Base-by-base conservation (phyloP, 1,139 yeast genomes). In the Yamadazyma atmosphaerica region DNA sequence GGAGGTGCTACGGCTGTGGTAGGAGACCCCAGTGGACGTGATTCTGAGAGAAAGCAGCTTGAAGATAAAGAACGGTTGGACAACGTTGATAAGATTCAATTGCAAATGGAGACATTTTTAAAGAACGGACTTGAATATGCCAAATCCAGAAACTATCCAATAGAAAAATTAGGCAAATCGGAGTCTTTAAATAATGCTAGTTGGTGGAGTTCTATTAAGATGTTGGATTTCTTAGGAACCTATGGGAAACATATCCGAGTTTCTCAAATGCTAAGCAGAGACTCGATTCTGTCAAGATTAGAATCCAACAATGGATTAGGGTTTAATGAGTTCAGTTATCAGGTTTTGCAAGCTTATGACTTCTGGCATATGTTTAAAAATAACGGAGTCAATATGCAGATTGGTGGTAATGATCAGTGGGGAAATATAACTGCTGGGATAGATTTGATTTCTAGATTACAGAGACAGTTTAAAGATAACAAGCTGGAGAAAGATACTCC, bases 1-100 rank as follows among this genome's bases (percentile, higher is more conserved):
- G 98, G 98, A 8, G 98, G 98, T n/a, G 98, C 98, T 8, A 92
- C 99, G 0, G 98, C 97, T 3, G 78, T 79, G 12, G 96, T 92
- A 1, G 99, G 99, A 4, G 99, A 92, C 59, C 99, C 98, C 2
- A 87, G 96, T 42, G 98, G 98, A 0, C 72, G 97, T 50, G 65
- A 74, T 1, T 78, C 89, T 0, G 98, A 88, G 54, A 72, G 99
- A 42, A 59, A 65, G 3, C 68, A 63, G 9, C 71, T 90, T 65
- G 81, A 69, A 11, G 68, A 67, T 2, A 56, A 63, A 2, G 74
- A 68, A 13, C 67, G 95, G 38, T 51, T 65, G 27, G 61, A 60
- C n/a, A 92, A 92, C 56, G 80, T 86, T 73, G 49, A 49, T 0
- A 63, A 66, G 13, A 87, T 92, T 37, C 72, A 79, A 31, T 34